Conservation (phyloP, 768 basidiomycete genomes). For the Podaxis sp. region DNA sequence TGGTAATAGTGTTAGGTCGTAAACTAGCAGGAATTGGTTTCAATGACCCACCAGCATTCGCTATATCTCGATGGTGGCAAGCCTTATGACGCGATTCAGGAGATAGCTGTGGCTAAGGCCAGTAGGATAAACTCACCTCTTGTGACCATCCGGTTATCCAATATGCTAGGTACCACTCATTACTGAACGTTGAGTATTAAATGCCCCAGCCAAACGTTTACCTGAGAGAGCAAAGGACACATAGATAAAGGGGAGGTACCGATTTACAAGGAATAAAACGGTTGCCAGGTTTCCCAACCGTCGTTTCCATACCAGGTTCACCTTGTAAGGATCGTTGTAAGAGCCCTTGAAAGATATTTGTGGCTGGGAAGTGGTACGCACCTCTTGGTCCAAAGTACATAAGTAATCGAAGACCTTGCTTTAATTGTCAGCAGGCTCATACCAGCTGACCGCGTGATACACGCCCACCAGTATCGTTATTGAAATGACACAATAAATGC, state of each 20-base stretch:
- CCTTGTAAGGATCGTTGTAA: too few relatives aligned
- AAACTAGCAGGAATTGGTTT: background rate
- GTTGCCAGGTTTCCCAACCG: slow-evolving; percentile 3
- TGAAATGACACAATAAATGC: too few relatives aligned
- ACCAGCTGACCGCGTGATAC: too few relatives aligned
- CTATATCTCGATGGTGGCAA: background rate
- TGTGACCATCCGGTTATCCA: background rate
- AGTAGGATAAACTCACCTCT: background rate
- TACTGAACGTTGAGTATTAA: background rate
- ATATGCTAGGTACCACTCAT: background rate
- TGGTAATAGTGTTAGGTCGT: background rate
- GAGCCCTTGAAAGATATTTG: too few relatives aligned
- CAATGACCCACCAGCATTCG: background rate
- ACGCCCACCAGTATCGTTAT: too few relatives aligned
- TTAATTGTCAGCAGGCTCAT: too few relatives aligned
- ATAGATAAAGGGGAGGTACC: slow-evolving; percentile 3
- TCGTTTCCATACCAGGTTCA: background rate
- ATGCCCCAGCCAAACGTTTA: background rate
- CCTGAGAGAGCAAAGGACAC: background rate
- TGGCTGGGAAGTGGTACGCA: too few relatives aligned
- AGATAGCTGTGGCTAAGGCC: background rate
- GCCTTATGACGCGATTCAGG: background rate
- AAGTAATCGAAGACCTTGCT: too few relatives aligned
- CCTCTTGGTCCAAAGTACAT: too few relatives aligned
- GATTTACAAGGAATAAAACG: background rate